Percentiles rank a stretch among this genome's conserved stretches.
Evolutionary conservation across 2,329 filamentous ascomycete species (phyloP).

Genomic region (Colletotrichum orchidophilum): DNA sequence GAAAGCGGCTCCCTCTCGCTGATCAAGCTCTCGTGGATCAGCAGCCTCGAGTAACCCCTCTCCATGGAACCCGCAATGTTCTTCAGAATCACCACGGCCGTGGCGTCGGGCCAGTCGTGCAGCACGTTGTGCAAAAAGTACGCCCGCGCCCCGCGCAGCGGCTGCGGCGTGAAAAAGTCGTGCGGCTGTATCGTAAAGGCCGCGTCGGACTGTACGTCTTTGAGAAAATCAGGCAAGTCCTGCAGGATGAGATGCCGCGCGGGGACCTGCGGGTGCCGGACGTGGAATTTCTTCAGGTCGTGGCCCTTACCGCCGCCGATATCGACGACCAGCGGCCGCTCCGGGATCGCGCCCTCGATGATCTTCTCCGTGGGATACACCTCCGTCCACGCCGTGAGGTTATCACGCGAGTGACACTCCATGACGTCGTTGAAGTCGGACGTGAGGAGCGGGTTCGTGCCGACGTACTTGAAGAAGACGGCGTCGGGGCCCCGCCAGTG

Average conservation of each 20-base stretch:
- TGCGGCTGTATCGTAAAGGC: slow-evolving; percentile 43
- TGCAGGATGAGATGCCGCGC: slow-evolving; percentile 44
- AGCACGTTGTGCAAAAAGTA: slow-evolving; percentile 40
- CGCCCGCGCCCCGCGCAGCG: slow-evolving; percentile 48
- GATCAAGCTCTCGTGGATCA: slow-evolving; percentile 49
- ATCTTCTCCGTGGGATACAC: slow-evolving; percentile 37
- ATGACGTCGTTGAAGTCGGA: slow-evolving; percentile 47
- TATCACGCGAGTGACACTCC: slow-evolving; percentile 49
- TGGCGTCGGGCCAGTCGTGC: slow-evolving; percentile 39
- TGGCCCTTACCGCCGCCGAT: slow-evolving; percentile 49
- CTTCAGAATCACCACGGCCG: slow-evolving; percentile 34
- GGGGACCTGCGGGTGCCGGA: slow-evolving; percentile 37
- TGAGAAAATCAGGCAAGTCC: slow-evolving; percentile 45
- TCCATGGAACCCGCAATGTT: slow-evolving; percentile 32
- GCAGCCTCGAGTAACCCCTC: slow-evolving; percentile 46
- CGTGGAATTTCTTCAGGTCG: slow-evolving; percentile 46
- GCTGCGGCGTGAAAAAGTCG: slow-evolving; percentile 51
- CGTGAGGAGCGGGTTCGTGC: slow-evolving; percentile 40
- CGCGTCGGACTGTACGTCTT: slow-evolving; percentile 36
- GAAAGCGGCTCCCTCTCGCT: slow-evolving; percentile 40
- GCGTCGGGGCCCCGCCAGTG: slow-evolving; percentile 39
- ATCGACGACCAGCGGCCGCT: slow-evolving; percentile 44
- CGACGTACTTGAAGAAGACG: slow-evolving; percentile 45
- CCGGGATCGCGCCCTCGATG: slow-evolving; percentile 39
- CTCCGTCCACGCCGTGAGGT: slow-evolving; percentile 48